These are phyloP conservation scores for Rhizodiscina lignyota DNA, from an alignment of 495 filamentous ascomycete species.

Conservation along the genomic window DNA sequence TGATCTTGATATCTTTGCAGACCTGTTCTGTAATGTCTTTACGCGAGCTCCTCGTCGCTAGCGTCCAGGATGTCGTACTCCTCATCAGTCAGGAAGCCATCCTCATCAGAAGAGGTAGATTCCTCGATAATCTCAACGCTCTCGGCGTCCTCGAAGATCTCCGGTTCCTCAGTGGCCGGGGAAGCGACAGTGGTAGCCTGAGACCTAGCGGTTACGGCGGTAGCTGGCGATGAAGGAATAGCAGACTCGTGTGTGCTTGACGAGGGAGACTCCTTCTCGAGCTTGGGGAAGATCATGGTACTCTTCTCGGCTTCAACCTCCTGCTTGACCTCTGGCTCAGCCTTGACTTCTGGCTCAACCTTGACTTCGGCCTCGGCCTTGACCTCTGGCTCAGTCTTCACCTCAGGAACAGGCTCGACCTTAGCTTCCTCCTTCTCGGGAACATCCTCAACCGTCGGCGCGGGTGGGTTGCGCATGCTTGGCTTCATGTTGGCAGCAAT, in stretches of 20 bases:
- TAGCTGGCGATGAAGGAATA: conserved; percentile 1
- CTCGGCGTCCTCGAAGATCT: conserved; percentile 20
- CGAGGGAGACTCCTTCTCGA: conserved; percentile 84
- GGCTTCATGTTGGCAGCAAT: neutral
- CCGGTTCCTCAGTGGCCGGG: conserved; percentile 5
- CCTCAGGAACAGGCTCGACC: conserved; percentile 8
- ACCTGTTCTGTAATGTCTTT: no score
- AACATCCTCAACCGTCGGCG: no score
- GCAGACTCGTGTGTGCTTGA: conserved; percentile 54
- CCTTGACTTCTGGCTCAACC: conserved; percentile 10
- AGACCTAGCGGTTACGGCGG: conserved; percentile 5
- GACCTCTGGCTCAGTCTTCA: conserved; percentile 9
- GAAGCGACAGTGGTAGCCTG: conserved; percentile 23
- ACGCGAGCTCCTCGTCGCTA: conserved; percentile 86
- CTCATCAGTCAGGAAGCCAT: conserved; percentile 83
- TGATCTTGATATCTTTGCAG: no score
- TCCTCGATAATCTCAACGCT: conserved; percentile 25
- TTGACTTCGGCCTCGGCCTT: conserved; percentile 11
- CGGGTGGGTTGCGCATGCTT: no score
- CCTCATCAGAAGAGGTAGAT: conserved; percentile 39
- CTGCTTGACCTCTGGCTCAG: conserved; percentile 11
- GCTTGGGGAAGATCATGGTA: conserved; percentile 94
- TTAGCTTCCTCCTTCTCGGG: no score
- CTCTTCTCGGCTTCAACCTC: conserved; percentile 16
- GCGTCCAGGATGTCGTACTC: conserved; percentile 96